Base-by-base conservation (phyloP, 2,329 filamentous ascomycete genomes). In the Alternaria novae-zelandiae region DNA sequence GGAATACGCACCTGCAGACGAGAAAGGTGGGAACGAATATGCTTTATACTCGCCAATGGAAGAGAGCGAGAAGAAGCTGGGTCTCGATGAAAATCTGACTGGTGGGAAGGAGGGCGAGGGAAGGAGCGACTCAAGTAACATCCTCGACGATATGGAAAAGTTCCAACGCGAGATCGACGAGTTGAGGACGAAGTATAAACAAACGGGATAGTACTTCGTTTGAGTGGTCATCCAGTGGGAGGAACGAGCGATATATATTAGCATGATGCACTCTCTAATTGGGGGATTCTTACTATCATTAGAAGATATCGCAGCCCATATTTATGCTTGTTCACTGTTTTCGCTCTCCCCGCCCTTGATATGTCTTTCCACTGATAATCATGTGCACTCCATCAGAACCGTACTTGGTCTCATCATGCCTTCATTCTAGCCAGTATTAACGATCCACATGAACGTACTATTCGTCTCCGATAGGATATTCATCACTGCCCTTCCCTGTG, bases 151-250 rank as follows among this genome's bases (percentile, higher is more conserved):
- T 54, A 78, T 81, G 78, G 78, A 80, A 32, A 75, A 68, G 64
- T 79, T 81, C 28, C 79, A 81, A 64, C 69, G 71, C 8, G 79
- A 81, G 68, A 78, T 81, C 65, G 79, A 81, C 49, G 78, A 76
- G 69, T 53, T 81, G 67, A 72, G 76, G 62, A 61, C 66, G n/a
- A 63, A 65, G 58, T 79, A 73, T 60, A 70, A 70, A 28, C 56
- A 73, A 17, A 28, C 30, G 32, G 44, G 53, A 20, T 36, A 50
- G 32, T 51, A 25, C 21, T 21, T 45, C 36, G 32, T 30, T 30
- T 60, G 28, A 45, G 49, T 21, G 21, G 13, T 54, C 25, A 11
- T 21, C 32, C 15, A 12, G 36, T 44, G 47, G 13, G 49, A 26
- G 36, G 25, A 20, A 25, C 15, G 20, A 43, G 20, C 13, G 28